Evolutionary conservation across 2,329 filamentous ascomycete genomes (phyloP).

Genomic region (Zymoseptoria ardabiliae): DNA sequence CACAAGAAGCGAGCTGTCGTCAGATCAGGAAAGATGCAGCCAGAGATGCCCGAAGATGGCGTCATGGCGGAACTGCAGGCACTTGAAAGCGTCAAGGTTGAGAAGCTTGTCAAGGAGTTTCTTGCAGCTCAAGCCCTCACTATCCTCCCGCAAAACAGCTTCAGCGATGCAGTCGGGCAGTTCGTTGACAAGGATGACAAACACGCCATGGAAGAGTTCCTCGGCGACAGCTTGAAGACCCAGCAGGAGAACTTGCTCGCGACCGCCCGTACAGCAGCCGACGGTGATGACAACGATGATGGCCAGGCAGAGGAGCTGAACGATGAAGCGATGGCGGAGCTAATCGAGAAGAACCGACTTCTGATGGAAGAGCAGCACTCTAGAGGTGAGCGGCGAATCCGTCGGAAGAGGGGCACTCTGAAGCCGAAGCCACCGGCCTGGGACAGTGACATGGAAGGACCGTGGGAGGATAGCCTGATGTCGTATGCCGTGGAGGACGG

Average conservation of each 20-base stretch:
- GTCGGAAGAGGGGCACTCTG: slow-evolving; percentile 35
- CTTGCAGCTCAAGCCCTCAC: slow-evolving; percentile 81
- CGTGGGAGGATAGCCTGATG: slow-evolving; percentile 73
- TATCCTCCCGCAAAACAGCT: slow-evolving; percentile 84
- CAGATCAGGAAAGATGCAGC: slow-evolving; percentile 42
- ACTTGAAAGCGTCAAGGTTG: slow-evolving; percentile 75
- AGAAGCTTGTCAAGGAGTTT: slow-evolving; percentile 81
- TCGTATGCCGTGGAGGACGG: slow-evolving; percentile 48
- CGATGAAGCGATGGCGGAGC: slow-evolving; percentile 58
- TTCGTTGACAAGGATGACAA: slow-evolving; percentile 96
- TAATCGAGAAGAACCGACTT: slow-evolving; percentile 48
- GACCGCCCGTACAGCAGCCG: slow-evolving; percentile 53
- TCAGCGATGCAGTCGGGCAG: slow-evolving; percentile 84
- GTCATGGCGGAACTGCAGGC: slow-evolving; percentile 49
- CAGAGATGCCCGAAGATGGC: slow-evolving; percentile 57
- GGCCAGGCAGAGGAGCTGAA: slow-evolving; percentile 47
- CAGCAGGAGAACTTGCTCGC: slow-evolving; percentile 47
- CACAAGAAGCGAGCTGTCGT: slow-evolving; percentile 67
- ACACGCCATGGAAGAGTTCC: slow-evolving; percentile 62
- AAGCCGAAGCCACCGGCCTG: slow-evolving; percentile 70
- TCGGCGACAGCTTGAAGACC: slow-evolving; percentile 36
- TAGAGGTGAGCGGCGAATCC: slow-evolving; percentile 53
- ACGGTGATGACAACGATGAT: slow-evolving; percentile 68
- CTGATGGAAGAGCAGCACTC: slow-evolving; percentile 63
- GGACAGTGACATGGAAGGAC: slow-evolving; percentile 84